These are phyloP conservation scores for Trypanosoma scelopori DNA, from an alignment of 208 protist genomes.

Conservation along the genomic window DNA sequence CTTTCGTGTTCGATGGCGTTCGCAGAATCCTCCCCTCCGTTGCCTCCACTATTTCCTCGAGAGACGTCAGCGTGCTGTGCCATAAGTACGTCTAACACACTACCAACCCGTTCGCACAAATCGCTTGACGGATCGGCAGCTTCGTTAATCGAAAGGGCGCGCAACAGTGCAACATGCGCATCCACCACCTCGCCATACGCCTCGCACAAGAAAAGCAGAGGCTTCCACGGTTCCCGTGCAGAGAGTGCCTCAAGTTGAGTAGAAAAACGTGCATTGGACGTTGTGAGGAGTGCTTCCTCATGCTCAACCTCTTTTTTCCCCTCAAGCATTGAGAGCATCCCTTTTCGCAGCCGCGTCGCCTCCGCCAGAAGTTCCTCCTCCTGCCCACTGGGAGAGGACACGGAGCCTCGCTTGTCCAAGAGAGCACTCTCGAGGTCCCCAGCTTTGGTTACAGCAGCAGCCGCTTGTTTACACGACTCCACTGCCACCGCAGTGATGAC, in stretches of 20 bases:
- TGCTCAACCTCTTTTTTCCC: constrained; percentile 1
- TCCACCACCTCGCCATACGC: constrained; percentile 20
- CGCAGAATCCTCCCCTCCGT: no score
- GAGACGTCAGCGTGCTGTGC: no score
- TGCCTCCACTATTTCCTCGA: no score
- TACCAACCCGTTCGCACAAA: not conserved
- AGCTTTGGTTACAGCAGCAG: not conserved
- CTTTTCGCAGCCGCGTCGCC: constrained; percentile 1
- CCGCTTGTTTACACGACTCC: not conserved
- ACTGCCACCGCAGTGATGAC: not conserved
- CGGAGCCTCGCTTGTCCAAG: not conserved
- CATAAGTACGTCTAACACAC: not conserved
- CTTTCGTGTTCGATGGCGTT: no score
- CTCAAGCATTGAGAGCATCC: constrained; percentile 1
- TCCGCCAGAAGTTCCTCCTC: constrained; percentile 12
- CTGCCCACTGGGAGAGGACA: constrained; percentile 3
- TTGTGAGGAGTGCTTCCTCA: not conserved
- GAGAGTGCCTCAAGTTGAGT: constrained; percentile 1
- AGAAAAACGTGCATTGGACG: not conserved
- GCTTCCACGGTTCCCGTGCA: constrained; percentile 9
- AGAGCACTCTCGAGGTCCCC: constrained; percentile 5
- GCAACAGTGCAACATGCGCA: constrained; percentile 18
- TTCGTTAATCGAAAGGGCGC: not conserved
- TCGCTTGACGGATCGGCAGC: not conserved
- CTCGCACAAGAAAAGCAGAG: constrained; percentile 3